Conservation (phyloP, 2,329 filamentous ascomycete species). For the Balansia obtecta region DNA sequence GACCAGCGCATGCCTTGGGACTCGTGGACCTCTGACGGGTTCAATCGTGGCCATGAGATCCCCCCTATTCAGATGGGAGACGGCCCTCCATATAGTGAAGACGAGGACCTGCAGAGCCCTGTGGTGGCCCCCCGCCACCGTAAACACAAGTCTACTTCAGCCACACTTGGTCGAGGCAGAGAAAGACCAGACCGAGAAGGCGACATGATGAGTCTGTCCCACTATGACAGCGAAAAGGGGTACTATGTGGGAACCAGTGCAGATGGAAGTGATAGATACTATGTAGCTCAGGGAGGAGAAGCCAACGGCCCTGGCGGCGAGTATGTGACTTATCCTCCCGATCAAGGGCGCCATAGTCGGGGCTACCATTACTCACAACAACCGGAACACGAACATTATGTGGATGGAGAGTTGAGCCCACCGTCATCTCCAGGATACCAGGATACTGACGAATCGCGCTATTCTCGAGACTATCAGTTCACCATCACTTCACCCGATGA, state of each 20-base stretch:
- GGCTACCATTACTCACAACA: slow-evolving; percentile 31
- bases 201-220: slow-evolving; percentile 32
- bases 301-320: slow-evolving; percentile 68
- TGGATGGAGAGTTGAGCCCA: slow-evolving; percentile 39
- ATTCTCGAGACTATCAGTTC: slow-evolving; percentile 86
- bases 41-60: slow-evolving; percentile 55
- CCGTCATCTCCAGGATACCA: slow-evolving; percentile 45
- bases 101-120: slow-evolving; percentile 87
- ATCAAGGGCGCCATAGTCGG: slow-evolving; percentile 46
- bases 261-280: slow-evolving; percentile 64
- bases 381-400: slow-evolving; percentile 36
- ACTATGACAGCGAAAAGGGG: slow-evolving; percentile 49
- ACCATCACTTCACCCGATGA: slow-evolving; percentile 92
- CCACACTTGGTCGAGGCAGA: slow-evolving; percentile 29
- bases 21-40: slow-evolving; percentile 38
- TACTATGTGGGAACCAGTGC: slow-evolving; percentile 54
- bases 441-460: slow-evolving; percentile 61
- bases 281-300: slow-evolving; percentile 56
- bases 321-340: slow-evolving; percentile 64
- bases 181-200: slow-evolving; percentile 34
- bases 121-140: slow-evolving; percentile 76
- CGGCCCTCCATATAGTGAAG: slow-evolving; percentile 87
- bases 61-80: slow-evolving; percentile 76
- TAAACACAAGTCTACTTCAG: slow-evolving; percentile 65
- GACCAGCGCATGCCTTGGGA: slow-evolving; percentile 54